Percentiles rank a stretch among this genome's conserved stretches.
Evolutionary conservation across 768 basidiomycete species (phyloP).

Genomic region (Epithele typhae): DNA sequence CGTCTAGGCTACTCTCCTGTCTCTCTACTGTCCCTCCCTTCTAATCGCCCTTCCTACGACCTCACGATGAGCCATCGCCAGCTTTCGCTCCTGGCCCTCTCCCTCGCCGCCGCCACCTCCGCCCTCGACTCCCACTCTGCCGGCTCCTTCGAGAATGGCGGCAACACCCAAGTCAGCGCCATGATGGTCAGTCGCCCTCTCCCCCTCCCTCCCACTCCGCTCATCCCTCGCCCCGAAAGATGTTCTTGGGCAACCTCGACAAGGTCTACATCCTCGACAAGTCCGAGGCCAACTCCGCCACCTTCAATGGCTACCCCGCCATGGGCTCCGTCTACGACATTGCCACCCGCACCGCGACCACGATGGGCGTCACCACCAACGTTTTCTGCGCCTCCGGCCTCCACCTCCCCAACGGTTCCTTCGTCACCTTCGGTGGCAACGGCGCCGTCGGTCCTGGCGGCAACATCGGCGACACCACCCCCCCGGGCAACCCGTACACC

Average conservation of each 20-base stretch:
- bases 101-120: slow-evolving; percentile 33
- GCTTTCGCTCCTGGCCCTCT: slow-evolving; percentile 40
- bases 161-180: slow-evolving; percentile 41
- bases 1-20: not conserved
- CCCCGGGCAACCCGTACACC: slow-evolving; percentile 39
- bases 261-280: slow-evolving; percentile 94
- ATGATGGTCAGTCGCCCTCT: slow-evolving; percentile 44
- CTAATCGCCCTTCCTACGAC: slow-evolving; percentile 10
- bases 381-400: slow-evolving; percentile 80
- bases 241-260: slow-evolving; percentile 75
- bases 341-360: slow-evolving; percentile 46
- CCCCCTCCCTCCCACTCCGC: slow-evolving; percentile 2
- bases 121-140: slow-evolving; percentile 15
- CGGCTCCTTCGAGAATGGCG: slow-evolving; percentile 30
- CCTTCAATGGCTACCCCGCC: slow-evolving; percentile 66
- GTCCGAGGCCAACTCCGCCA: slow-evolving; percentile 68
- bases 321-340: slow-evolving; percentile 77
- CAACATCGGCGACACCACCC: slow-evolving; percentile 40
- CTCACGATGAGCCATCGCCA: slow-evolving; percentile 15
- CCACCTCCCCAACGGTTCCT: slow-evolving; percentile 80
- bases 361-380: slow-evolving; percentile 74
- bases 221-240: slow-evolving; percentile 34
- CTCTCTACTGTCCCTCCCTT: not conserved
- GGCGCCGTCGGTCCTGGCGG: slow-evolving; percentile 68
- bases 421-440: slow-evolving; percentile 73